Evolutionary conservation across 2,329 filamentous ascomycete genomes (phyloP), one percentile per base, ranked within the genome.

Genomic region (Diaporthe velutina): DNA sequence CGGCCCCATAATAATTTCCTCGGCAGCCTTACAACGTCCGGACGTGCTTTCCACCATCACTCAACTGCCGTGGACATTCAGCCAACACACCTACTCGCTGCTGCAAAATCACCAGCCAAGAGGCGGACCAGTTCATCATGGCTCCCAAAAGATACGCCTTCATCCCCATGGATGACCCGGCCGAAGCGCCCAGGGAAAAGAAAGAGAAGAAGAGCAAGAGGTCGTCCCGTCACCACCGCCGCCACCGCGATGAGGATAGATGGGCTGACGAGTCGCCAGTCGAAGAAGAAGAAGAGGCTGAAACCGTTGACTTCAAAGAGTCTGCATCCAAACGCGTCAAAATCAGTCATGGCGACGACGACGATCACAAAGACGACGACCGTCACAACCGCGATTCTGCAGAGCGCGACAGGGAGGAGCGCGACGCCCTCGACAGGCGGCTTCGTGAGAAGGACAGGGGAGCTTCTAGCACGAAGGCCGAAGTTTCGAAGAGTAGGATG

Each of bases 241-340:
- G 72, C 42, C 82, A 78, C 77, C 79, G 79, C 78, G 80, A 76
- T 78, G 80, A 79, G 42, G 93, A 95, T 80, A 87, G 94, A 71
- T 97, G 95, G 95, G 95, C 92, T 1, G 94, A 97, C 79, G 93
- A 96, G 80, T 93, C 94, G 78, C 85, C 88, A 0, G 85, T 85
- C 22, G 81, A 82, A 6, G 86, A 84, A 12, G 83, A 84, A 15
- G 83, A 84, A 15, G 86, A 84, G 22, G 87, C 88, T 30, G 87
- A 86, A 38, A 87, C 88, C 67, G 86, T 86, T 2, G 92, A 93
- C 22, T 93, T 94, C 66, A 85, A 89, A 58, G 92, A 94, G 77
- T 93, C 94, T 0, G 90, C 92, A 2, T 87, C 92, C 25, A 96
- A 96, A 82, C 88, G 94, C 33, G 87, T 92, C 1, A 92, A 94